phyloP scores from a whole-genome alignment of 805 yeast genomes.

The Schwanniomyces polymorphus region DNA sequence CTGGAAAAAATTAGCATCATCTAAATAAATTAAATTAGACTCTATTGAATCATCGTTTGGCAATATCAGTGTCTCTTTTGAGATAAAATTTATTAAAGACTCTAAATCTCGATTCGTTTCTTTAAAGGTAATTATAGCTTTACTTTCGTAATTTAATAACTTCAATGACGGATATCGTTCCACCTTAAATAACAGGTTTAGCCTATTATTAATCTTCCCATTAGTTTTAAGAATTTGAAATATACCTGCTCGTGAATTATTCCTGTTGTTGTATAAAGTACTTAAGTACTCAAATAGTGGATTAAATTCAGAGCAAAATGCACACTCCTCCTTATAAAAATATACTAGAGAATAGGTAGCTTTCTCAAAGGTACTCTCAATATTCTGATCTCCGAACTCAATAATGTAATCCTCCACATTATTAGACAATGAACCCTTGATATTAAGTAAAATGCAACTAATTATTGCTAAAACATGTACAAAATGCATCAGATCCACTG shows the following conservation, averaged over 20 bases:
- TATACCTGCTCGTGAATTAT: constrained; percentile 26
- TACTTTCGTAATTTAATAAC: constrained; percentile 43
- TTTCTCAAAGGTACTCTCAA: constrained; percentile 14
- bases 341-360: constrained; percentile 42
- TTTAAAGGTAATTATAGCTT: constrained; percentile 35
- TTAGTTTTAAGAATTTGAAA: constrained; percentile 35
- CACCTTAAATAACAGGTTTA: constrained; percentile 40
- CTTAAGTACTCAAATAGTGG: constrained; percentile 40
- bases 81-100: constrained; percentile 20
- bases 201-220: constrained; percentile 24
- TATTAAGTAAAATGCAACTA: neutral
- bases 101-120: constrained; percentile 21
- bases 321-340: constrained; percentile 44
- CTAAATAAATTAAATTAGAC: constrained; percentile 14
- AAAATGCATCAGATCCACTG: neutral
- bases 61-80: constrained; percentile 12
- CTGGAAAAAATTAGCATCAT: constrained; percentile 5
- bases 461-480: neutral
- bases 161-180: constrained; percentile 50
- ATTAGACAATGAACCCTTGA: neutral
- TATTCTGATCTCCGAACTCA: constrained; percentile 12
- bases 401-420: constrained; percentile 2
- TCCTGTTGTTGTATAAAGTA: constrained; percentile 38
- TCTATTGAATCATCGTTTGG: constrained; percentile 22
- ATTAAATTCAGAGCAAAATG: constrained; percentile 30